Base-by-base conservation (phyloP, 805 yeast species). In the Limtongozyma cylindracea region DNA sequence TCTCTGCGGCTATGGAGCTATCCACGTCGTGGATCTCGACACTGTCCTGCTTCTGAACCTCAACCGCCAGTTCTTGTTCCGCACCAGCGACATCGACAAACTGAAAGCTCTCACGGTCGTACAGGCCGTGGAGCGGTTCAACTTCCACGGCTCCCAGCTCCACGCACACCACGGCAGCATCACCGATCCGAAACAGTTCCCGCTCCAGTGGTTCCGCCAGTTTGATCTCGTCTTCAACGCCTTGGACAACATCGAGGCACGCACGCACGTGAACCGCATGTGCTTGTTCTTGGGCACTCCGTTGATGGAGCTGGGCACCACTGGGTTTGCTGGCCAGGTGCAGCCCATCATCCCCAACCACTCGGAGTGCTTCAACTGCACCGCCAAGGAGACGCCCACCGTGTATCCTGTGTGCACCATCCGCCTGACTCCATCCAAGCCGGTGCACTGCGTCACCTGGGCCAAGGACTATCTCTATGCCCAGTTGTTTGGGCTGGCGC, bases 401-500 rank as follows among this genome's bases (percentile, higher is more conserved):
- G 59, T 88, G 0, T 88, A 66, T 41, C 95, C 99, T 0, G 94
- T 88, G 2, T 88, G 99, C 41, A 88, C 98, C 0, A 88, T 88
- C 26, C 56, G 99, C 30, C 77, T 94, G 5, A 88, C 98, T 0
- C 99, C 99, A 1, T 76, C 93, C 0, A 80, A 74, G 37, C 95
- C 95, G 0, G 70, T 88, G 5, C 99, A 88, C 38, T 80, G 94
- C 41, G 70, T 88, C 13, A 92, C 91, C 1, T 88, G 99, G 99
- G 91, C 95, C 6, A 88, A 88, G 39, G 77, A 73, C 33, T 91
- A 77, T 37, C 45, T 88, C 23, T 80, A 88, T 38, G 56, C 62
- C 12, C 91, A 78, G 36, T 49, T 88, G 17, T 84, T 80, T 39
- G 67, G 65, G 11, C 65, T 63, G 21, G 53, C 44, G 25, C 12